phyloP scores from a whole-genome alignment of 169 alveolate genomes.

The Eimeria brunetti region DNA sequence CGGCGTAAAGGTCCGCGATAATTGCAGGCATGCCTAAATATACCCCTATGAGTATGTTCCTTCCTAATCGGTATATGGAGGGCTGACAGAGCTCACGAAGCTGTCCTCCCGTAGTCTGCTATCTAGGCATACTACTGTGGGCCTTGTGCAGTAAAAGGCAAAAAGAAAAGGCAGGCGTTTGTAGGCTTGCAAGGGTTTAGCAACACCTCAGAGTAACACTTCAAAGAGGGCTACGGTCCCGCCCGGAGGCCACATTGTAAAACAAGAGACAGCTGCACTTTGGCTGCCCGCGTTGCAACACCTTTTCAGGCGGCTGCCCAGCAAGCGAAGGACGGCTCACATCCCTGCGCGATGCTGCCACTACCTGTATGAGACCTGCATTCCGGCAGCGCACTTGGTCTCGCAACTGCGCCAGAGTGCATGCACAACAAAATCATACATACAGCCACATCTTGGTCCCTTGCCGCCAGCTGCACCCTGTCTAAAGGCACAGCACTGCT shows the following conservation, averaged over 20 bases:
- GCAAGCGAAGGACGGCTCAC: constrained; percentile 58
- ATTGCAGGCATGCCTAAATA: no score
- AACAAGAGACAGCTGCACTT: constrained; percentile 53
- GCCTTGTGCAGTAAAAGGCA: not conserved
- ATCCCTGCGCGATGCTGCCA: constrained; percentile 48
- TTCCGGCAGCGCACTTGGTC: constrained; percentile 32
- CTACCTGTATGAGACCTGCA: constrained; percentile 44
- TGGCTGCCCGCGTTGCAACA: constrained; percentile 61
- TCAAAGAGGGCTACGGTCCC: constrained; percentile 44
- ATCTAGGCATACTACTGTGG: not conserved
- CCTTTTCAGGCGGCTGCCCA: constrained; percentile 40
- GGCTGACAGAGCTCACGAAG: not conserved
- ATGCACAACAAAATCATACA: constrained; percentile 19
- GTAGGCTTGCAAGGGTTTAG: not conserved
- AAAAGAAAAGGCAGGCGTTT: not conserved
- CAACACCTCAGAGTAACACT: constrained; percentile 11
- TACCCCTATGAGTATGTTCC: not conserved
- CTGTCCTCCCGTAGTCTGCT: not conserved
- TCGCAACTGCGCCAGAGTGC: constrained; percentile 36
- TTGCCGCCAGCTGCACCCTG: constrained; percentile 42
- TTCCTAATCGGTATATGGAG: not conserved
- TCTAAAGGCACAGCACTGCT: constrained; percentile 56
- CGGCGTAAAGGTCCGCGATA: no score
- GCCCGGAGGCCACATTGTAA: constrained; percentile 58
- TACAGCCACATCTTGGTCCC: constrained; percentile 20